Percentiles rank a stretch among this genome's conserved stretches.
These are phyloP conservation scores for Lactarius pseudohatsudake DNA, from an alignment of 768 basidiomycete genomes.

Conservation along the genomic window DNA sequence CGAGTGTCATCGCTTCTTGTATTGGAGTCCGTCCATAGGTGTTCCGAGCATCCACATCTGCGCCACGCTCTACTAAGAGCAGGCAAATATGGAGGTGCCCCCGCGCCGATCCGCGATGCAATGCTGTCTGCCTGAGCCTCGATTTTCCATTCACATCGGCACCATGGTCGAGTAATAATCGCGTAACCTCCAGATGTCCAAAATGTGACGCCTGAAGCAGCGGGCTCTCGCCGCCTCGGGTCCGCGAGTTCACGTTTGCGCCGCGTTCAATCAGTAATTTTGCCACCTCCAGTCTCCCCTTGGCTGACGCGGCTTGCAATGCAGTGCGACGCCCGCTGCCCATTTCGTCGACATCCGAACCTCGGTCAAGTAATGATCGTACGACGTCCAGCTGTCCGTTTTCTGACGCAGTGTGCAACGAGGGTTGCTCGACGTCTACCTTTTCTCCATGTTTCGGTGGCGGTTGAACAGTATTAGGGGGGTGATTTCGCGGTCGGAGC, in stretches of 20 bases:
- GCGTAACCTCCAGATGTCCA: background rate
- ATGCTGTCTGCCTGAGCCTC: background rate
- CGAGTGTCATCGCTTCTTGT: background rate
- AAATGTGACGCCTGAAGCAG: background rate
- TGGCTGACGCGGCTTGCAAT: background rate
- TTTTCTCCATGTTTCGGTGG: no score
- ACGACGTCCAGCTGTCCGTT: no score
- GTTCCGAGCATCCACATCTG: background rate
- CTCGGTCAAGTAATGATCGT: no score
- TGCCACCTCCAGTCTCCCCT: background rate
- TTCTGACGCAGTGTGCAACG: no score
- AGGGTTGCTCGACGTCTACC: no score
- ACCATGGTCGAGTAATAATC: background rate
- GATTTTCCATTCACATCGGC: slow-evolving; percentile 1
- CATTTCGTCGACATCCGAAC: background rate
- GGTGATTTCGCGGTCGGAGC: no score
- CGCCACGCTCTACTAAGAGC: background rate
- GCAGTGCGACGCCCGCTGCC: background rate
- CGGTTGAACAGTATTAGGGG: no score
- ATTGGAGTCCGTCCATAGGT: background rate
- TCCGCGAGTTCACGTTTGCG: background rate
- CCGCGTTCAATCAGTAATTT: background rate
- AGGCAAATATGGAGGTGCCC: background rate
- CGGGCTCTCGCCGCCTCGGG: background rate
- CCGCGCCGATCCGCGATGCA: background rate